Base-by-base conservation (phyloP, 805 yeast genomes). In the Yarrowia phangngaensis region DNA sequence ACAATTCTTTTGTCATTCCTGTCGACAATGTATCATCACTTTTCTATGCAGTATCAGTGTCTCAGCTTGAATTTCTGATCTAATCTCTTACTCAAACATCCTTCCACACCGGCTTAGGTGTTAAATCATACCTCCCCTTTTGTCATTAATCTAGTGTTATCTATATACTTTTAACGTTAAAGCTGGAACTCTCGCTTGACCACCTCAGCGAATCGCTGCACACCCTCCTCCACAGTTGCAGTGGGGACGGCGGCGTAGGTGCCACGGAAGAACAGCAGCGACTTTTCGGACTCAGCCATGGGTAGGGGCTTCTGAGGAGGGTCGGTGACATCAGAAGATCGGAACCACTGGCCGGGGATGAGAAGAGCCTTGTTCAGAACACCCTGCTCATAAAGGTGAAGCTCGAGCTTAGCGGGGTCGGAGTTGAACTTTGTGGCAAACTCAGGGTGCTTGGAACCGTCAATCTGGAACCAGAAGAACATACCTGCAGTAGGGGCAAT, bases 401-500 rank as follows among this genome's bases (percentile, higher is more conserved):
- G 51, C 59, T 69, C 73, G 29, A 68, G 53, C 22, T 51, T 56
- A 17, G 50, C 53, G 16, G 62, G 54, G 40, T 63, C 64, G 7
- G 53, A 45, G 32, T 36, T 52, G 52, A 51, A 53, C 55, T 57
- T 58, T 34, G 53, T 20, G 22, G 52, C 56, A 57, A 65, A 76
- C 55, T 69, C 67, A 40, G 78, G 78, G 64, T 74, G 79, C 48
- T 58, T 59, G 62, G 68, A 56, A 52, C 78, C 75, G 58, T 82
- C 82, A 36, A 76, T 61, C 57, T 70, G 70, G 54, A 72, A 61
- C 59, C 76, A 74, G 66, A 70, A 70, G 59, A 74, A 71, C 76
- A 75, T 74, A 32, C 76, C 79, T 4, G 79, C 78, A 7, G 69
- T 69, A 8, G 79, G 79, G 2, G 70, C 59, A 35, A 58, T 58